phyloP scores from a whole-genome alignment of 2,329 filamentous ascomycete species.

The Didymella arachidicola region DNA sequence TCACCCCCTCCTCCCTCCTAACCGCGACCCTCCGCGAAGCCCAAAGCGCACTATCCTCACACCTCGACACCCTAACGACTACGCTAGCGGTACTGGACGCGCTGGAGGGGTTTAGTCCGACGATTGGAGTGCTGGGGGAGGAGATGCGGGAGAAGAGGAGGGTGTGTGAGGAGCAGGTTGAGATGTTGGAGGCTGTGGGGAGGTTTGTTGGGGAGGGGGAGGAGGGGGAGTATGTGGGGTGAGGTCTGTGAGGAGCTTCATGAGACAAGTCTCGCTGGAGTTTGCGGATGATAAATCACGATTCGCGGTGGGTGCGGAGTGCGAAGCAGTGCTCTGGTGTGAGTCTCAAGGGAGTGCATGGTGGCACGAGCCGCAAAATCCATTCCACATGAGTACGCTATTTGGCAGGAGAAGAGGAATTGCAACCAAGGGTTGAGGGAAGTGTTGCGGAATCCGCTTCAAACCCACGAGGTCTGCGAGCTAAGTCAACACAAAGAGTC shows the following conservation, averaged over 20 bases:
- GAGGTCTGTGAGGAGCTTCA: neutral
- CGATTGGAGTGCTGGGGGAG: conserved; percentile 16
- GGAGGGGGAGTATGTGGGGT: neutral
- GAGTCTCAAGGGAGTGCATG: too few relatives aligned
- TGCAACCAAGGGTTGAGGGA: too few relatives aligned
- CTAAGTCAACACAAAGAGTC: too few relatives aligned
- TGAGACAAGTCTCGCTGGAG: neutral
- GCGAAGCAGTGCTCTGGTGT: neutral
- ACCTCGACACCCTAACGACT: conserved; percentile 27
- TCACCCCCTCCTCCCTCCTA: neutral
- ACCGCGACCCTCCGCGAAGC: conserved; percentile 23
- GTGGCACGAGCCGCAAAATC: too few relatives aligned
- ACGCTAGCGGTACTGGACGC: conserved; percentile 23
- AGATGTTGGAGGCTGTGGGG: conserved; percentile 17
- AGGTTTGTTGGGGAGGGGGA: neutral
- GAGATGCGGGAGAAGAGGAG: conserved; percentile 24
- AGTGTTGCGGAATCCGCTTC: too few relatives aligned
- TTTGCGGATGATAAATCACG: neutral
- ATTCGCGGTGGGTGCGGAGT: neutral
- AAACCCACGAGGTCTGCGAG: too few relatives aligned
- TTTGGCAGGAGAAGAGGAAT: too few relatives aligned
- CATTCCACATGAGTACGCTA: too few relatives aligned
- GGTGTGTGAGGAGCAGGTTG: conserved; percentile 21
- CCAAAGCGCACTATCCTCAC: neutral
- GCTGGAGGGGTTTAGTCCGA: conserved; percentile 26